Evolutionary conservation across 2,329 filamentous ascomycete species (phyloP).

Genomic region (Fusarium camptoceras): DNA sequence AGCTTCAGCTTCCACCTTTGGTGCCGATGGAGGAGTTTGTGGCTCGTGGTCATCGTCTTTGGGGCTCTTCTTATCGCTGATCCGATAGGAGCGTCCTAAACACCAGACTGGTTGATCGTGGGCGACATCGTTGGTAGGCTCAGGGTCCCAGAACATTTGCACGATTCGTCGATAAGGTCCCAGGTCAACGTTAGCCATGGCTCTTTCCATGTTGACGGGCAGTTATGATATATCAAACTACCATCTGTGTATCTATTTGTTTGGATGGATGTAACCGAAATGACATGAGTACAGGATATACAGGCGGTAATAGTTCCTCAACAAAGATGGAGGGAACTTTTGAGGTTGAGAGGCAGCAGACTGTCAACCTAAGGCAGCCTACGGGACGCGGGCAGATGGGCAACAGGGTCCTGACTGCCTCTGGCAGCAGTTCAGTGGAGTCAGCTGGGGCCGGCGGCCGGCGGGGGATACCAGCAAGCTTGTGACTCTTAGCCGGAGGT

Average conservation of each 20-base stretch:
- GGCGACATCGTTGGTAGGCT: constrained; percentile 81
- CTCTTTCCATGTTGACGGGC: constrained; percentile 49
- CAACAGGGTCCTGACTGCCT: constrained; percentile 20
- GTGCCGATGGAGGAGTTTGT: constrained; percentile 41
- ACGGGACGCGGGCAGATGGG: constrained; percentile 9
- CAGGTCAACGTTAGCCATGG: constrained; percentile 73
- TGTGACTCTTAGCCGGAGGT: constrained; percentile 32
- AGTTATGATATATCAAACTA: constrained; percentile 11
- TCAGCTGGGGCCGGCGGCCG: constrained; percentile 39
- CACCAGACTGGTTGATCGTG: constrained; percentile 85
- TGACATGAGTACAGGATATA: neutral
- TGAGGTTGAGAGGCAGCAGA: constrained; percentile 29
- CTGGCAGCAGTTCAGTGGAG: constrained; percentile 19
- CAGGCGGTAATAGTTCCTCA: constrained; percentile 6
- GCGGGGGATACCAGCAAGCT: constrained; percentile 25
- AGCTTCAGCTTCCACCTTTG: constrained; percentile 25
- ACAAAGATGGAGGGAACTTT: constrained; percentile 19
- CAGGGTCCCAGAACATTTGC: constrained; percentile 92
- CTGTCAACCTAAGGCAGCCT: neutral
- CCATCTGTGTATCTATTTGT: constrained; percentile 20
- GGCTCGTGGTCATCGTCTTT: constrained; percentile 30
- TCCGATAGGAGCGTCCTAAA: constrained; percentile 68
- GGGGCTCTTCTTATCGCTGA: constrained; percentile 45
- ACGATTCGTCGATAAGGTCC: constrained; percentile 83
- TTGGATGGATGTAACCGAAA: neutral